These are phyloP conservation scores for Brachypodium distachyon DNA, from an alignment of 202 grass and related monocot species.

Conservation along the genomic window DNA sequence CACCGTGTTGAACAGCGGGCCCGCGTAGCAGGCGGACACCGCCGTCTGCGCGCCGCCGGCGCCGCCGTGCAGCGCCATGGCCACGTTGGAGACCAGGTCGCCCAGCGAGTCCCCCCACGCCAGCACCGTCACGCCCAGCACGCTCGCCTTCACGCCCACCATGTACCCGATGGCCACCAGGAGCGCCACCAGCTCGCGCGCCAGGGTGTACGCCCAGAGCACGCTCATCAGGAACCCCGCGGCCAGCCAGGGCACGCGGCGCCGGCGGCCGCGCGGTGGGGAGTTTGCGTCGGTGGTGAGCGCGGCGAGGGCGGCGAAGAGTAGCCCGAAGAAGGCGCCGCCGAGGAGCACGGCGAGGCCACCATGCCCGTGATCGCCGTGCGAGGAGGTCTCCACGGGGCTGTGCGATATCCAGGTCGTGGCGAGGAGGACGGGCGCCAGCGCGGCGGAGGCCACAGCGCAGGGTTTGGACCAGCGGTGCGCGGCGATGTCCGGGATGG, in stretches of 20 bases:
- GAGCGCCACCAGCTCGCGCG: constrained; percentile 69
- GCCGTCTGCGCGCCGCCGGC: constrained; percentile 57
- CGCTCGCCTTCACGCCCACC: constrained; percentile 45
- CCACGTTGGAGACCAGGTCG: constrained; percentile 62
- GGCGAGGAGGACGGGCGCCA: constrained; percentile 59
- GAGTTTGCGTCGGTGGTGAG: constrained; percentile 9
- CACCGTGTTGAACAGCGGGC: constrained; percentile 75
- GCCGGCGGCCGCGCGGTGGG: constrained; percentile 7
- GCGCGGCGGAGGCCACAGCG: constrained; percentile 42
- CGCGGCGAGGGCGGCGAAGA: constrained; percentile 4
- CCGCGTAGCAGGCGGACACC: constrained; percentile 66
- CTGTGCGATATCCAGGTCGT: constrained; percentile 33
- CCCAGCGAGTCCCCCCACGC: constrained; percentile 92
- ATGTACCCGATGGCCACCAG: constrained; percentile 58
- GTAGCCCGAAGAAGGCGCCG: constrained; percentile 19
- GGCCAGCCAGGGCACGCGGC: constrained; percentile 55
- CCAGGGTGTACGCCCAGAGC: constrained; percentile 71
- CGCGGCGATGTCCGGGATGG: constrained; percentile 73
- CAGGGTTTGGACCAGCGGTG: constrained; percentile 47
- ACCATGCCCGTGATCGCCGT: not conserved
- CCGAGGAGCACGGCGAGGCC: constrained; percentile 1
- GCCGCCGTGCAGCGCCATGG: constrained; percentile 54
- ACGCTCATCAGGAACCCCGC: constrained; percentile 88
- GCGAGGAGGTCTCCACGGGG: not conserved
- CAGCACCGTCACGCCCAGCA: constrained; percentile 80